phyloP scores from a whole-genome alignment of 306 rosid genomes.

The Sicyos edulis region DNA sequence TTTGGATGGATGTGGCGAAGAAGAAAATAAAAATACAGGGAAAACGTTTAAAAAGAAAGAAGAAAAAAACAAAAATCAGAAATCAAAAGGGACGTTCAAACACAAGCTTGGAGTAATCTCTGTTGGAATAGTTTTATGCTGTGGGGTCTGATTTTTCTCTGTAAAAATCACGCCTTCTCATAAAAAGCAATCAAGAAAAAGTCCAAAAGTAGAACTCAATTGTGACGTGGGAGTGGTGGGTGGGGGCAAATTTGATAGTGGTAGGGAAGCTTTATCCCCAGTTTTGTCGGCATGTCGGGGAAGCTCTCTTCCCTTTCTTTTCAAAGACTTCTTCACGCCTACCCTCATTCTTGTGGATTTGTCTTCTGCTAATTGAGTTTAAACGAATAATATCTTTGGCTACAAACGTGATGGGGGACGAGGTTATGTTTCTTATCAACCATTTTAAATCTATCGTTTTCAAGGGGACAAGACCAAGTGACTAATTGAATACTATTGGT shows the following conservation, averaged over 20 bases:
- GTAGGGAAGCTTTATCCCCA: slow-evolving; percentile 54
- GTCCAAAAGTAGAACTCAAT: slow-evolving; percentile 45
- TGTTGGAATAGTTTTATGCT: slow-evolving; percentile 26
- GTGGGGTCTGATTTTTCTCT: slow-evolving; percentile 39
- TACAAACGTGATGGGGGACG: slow-evolving; percentile 20
- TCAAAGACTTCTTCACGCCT: slow-evolving; percentile 38
- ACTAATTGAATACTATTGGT: slow-evolving; percentile 22
- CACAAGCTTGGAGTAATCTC: slow-evolving; percentile 7
- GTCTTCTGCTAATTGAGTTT: slow-evolving; percentile 31
- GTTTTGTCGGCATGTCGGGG: slow-evolving; percentile 76
- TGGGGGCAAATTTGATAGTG: slow-evolving; percentile 32
- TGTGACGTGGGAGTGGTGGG: slow-evolving; percentile 36
- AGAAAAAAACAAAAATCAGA: background rate
- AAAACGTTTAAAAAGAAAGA: background rate
- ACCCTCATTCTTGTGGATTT: slow-evolving; percentile 55
- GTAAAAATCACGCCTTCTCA: slow-evolving; percentile 60
- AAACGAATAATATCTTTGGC: slow-evolving; percentile 23
- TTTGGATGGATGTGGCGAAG: background rate
- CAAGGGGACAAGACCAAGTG: slow-evolving; percentile 25
- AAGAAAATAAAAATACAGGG: background rate
- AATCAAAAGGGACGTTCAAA: background rate
- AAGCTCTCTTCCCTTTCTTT: slow-evolving; percentile 31
- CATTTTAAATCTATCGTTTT: slow-evolving; percentile 21
- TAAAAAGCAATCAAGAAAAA: slow-evolving; percentile 44
- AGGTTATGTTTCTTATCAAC: slow-evolving; percentile 16